Percentiles rank a stretch among this genome's conserved stretches.
phyloP scores from a whole-genome alignment of 768 basidiomycete species.

The Goffeauzyma gilvescens region DNA sequence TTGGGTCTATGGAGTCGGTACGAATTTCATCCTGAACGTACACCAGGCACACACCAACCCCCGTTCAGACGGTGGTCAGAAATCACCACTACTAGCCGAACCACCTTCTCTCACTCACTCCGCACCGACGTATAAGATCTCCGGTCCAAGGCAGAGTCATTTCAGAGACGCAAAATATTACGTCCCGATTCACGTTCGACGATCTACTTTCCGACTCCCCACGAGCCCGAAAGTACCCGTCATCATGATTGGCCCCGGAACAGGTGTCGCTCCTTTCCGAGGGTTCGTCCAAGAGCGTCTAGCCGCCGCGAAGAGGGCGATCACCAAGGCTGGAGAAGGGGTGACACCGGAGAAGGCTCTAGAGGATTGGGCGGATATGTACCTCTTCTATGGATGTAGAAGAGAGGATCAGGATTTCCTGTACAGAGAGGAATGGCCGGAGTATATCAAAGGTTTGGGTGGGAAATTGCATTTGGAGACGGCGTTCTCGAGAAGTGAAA shows the following conservation, averaged over 20 bases:
- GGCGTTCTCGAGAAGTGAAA: constrained; percentile 50
- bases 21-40: constrained; percentile 87
- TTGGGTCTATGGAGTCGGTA: constrained; percentile 73
- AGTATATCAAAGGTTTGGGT: constrained; percentile 63
- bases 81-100: constrained; percentile 21
- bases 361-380: constrained; percentile 84
- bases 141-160: constrained; percentile 77
- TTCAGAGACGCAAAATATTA: constrained; percentile 50
- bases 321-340: constrained; percentile 86
- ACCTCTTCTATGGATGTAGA: constrained; percentile 92
- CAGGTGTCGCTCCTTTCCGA: constrained; percentile 97
- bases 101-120: constrained; percentile 33
- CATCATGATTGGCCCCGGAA: constrained; percentile 98
- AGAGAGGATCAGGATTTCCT: constrained; percentile 73
- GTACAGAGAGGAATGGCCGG: constrained; percentile 87
- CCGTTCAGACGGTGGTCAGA: constrained; percentile 23
- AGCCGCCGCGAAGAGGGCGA: constrained; percentile 76
- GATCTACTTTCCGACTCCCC: constrained; percentile 90
- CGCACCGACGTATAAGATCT: constrained; percentile 59
- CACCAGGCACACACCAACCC: constrained; percentile 56
- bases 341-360: constrained; percentile 38
- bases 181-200: constrained; percentile 79
- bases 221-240: constrained; percentile 97
- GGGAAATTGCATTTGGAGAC: constrained; percentile 77
- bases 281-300: constrained; percentile 97